Conservation (phyloP, 805 yeast genomes). For the Nakazawaea holstii region DNA sequence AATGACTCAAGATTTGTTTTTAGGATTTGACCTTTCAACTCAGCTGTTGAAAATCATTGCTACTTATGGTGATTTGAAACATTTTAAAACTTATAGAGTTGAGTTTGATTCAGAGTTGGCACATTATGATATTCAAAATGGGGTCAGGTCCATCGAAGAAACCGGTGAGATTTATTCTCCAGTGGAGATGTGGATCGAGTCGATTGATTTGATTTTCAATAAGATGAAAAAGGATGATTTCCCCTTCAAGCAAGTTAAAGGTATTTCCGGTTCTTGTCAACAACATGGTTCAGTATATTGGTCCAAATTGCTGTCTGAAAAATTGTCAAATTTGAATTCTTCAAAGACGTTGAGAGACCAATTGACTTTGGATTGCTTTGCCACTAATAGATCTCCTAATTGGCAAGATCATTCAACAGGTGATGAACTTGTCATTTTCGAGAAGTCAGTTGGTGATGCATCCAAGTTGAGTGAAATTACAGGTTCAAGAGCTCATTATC, state of each 20-base stretch:
- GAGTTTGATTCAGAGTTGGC: conserved; percentile 67
- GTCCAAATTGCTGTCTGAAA: conserved; percentile 42
- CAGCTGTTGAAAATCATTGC: conserved; percentile 81
- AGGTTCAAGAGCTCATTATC: conserved; percentile 83
- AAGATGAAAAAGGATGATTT: conserved; percentile 45
- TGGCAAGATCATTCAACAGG: conserved; percentile 95
- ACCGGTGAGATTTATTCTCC: conserved; percentile 70
- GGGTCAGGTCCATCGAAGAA: conserved; percentile 53
- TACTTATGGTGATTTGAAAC: conserved; percentile 46
- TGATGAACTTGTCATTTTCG: conserved; percentile 58
- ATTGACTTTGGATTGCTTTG: conserved; percentile 45
- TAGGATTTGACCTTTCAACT: conserved; percentile 86
- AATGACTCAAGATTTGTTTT: conserved; percentile 27
- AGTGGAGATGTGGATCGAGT: conserved; percentile 86
- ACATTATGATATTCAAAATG: conserved; percentile 62
- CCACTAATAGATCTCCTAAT: conserved; percentile 70
- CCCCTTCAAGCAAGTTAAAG: conserved; percentile 54
- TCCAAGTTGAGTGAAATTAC: conserved; percentile 57
- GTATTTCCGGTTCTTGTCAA: conserved; percentile 82
- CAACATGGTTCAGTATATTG: conserved; percentile 91
- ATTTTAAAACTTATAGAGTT: conserved; percentile 53
- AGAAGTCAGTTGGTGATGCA: conserved; percentile 55
- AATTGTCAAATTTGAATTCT: conserved; percentile 33
- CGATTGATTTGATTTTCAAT: conserved; percentile 59
- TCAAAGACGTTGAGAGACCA: conserved; percentile 36